A percentile compares a stretch with the other conserved stretches of the same genome.
Evolutionary conservation across 2,329 filamentous ascomycete genomes (phyloP).

Genomic region (Trichoderma sp.): DNA sequence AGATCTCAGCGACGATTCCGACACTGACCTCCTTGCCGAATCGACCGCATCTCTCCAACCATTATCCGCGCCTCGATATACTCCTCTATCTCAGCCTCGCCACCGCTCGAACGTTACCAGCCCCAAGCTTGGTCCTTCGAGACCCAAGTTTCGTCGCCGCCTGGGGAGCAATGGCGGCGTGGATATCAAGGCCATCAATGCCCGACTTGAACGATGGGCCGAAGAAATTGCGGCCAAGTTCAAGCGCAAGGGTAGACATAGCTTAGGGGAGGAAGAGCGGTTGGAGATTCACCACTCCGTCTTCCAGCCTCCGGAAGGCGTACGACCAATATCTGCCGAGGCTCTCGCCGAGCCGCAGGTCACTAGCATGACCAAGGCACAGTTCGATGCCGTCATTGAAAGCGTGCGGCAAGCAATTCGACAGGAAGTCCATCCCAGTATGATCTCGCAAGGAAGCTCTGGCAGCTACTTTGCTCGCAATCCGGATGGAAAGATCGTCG

Average conservation of each 20-base stretch:
- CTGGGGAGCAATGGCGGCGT: slow-evolving; percentile 78
- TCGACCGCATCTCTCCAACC: slow-evolving; percentile 57
- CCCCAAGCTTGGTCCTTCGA: slow-evolving; percentile 42
- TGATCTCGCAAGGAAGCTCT: slow-evolving; percentile 96
- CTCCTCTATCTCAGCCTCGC: slow-evolving; percentile 60
- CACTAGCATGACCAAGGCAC: slow-evolving; percentile 68
- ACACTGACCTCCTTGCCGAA: slow-evolving; percentile 58
- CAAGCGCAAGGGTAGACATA: slow-evolving; percentile 79
- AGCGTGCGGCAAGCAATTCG: slow-evolving; percentile 89
- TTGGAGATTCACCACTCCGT: slow-evolving; percentile 97
- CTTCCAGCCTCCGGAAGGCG: slow-evolving; percentile 87
- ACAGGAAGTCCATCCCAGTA: slow-evolving; percentile 85
- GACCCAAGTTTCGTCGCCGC: slow-evolving; percentile 46
- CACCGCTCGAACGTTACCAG: slow-evolving; percentile 60
- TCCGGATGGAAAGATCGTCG: slow-evolving; percentile 86
- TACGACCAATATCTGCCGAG: slow-evolving; percentile 76
- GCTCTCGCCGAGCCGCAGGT: slow-evolving; percentile 63
- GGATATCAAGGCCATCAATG: slow-evolving; percentile 97
- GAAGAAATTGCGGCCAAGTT: slow-evolving; percentile 98
- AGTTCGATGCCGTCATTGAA: slow-evolving; percentile 87
- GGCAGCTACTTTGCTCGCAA: slow-evolving; percentile 97
- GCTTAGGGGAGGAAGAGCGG: slow-evolving; percentile 72
- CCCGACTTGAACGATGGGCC: slow-evolving; percentile 90
- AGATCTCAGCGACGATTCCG: slow-evolving; percentile 71
- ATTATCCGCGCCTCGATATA: slow-evolving; percentile 61